Evolutionary conservation across 352 stramenopile species (phyloP).

Genomic region (Phytophthora quininea): DNA sequence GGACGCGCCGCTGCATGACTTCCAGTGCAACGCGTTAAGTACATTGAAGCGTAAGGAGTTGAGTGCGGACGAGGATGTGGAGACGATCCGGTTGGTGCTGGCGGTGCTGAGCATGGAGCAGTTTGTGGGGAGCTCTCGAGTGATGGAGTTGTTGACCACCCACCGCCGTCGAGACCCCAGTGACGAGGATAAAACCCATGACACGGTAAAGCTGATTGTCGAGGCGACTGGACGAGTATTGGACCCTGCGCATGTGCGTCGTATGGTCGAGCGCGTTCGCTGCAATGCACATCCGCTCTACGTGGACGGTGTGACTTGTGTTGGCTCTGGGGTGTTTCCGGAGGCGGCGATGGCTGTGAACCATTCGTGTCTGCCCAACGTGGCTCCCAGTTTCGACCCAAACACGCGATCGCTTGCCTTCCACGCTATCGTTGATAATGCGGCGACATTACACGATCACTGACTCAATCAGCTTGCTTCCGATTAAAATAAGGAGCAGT

Average conservation of each 20-base stretch:
- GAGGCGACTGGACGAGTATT: slow-evolving; percentile 10
- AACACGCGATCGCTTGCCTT: slow-evolving; percentile 53
- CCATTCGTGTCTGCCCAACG: slow-evolving; percentile 71
- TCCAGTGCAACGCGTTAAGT: slow-evolving; percentile 48
- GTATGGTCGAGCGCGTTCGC: slow-evolving; percentile 49
- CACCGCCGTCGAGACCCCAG: slow-evolving; percentile 1
- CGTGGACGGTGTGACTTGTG: slow-evolving; percentile 43
- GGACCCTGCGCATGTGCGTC: slow-evolving; percentile 33
- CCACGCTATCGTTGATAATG: slow-evolving; percentile 43
- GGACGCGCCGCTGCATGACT: slow-evolving; percentile 54
- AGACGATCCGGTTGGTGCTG: slow-evolving; percentile 54
- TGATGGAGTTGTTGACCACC: slow-evolving; percentile 32
- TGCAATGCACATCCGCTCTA: slow-evolving; percentile 66
- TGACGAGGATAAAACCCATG: slow-evolving; percentile 3
- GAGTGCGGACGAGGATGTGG: slow-evolving; percentile 28
- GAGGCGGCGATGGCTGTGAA: slow-evolving; percentile 75
- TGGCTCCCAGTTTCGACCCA: slow-evolving; percentile 56
- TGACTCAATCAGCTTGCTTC: no score
- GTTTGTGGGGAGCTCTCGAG: slow-evolving; percentile 42
- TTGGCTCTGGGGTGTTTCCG: slow-evolving; percentile 64
- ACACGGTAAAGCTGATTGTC: slow-evolving; percentile 17
- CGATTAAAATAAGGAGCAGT: no score
- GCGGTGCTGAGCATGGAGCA: slow-evolving; percentile 66
- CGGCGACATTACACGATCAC: no score
- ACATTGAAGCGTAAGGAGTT: slow-evolving; percentile 14